phyloP scores from a whole-genome alignment of 345 rosid genomes.

The Hibiscus syriacus region DNA sequence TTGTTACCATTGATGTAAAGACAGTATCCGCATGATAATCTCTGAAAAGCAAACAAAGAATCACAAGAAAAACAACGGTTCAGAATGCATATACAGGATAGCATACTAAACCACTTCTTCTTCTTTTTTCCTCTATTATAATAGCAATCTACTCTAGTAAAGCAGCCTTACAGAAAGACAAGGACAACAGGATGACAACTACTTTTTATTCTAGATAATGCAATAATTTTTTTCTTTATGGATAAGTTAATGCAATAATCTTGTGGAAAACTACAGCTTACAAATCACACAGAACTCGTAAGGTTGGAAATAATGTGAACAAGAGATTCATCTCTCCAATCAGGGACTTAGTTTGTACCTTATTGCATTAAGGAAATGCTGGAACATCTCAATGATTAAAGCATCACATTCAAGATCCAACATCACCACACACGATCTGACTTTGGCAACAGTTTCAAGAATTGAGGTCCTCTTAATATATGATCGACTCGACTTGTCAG shows the following conservation, averaged over 20 bases:
- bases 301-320: not conserved
- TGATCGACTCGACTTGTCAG: slow-evolving; percentile 63
- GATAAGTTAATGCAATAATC: not conserved
- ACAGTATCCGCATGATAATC: slow-evolving; percentile 70
- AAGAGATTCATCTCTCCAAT: not conserved
- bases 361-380: slow-evolving; percentile 66
- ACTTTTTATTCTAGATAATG: not conserved
- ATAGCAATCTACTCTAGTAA: not conserved
- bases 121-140: slow-evolving; percentile 10
- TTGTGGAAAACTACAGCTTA: not conserved
- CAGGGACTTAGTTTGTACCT: slow-evolving; percentile 31
- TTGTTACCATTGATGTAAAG: slow-evolving; percentile 76
- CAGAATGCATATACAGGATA: not conserved
- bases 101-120: not conserved
- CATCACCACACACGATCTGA: slow-evolving; percentile 94
- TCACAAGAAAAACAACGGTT: not conserved
- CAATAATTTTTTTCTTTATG: not conserved
- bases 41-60: slow-evolving; percentile 34
- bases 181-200: not conserved
- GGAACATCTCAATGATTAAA: slow-evolving; percentile 85
- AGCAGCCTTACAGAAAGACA: not conserved
- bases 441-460: slow-evolving; percentile 96
- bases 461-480: slow-evolving; percentile 66
- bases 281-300: not conserved
- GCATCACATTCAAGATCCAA: slow-evolving; percentile 94